Conservation (phyloP, 257 asterid genomes). For the Agastache rugosa region DNA sequence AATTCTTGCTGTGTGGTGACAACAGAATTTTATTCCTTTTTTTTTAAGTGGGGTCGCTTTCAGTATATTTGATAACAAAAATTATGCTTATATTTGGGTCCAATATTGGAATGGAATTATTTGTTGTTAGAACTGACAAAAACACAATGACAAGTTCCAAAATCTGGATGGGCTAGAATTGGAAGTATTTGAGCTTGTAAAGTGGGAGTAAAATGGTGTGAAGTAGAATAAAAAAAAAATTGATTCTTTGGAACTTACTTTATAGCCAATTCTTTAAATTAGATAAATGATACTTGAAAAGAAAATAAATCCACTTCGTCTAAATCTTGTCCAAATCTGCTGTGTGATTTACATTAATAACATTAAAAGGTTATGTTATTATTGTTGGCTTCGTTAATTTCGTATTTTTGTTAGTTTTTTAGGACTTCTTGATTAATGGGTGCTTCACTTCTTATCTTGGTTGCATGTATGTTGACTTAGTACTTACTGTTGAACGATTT, state of each 20-base stretch:
- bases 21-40: conserved; percentile 31
- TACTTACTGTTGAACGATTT: conserved; percentile 30
- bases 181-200: conserved; percentile 46
- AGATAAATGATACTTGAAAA: conserved; percentile 29
- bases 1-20: conserved; percentile 35
- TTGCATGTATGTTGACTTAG: conserved; percentile 27
- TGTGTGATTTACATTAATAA: neutral
- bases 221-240: conserved; percentile 8
- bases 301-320: neutral
- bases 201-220: conserved; percentile 26
- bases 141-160: conserved; percentile 38
- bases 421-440: neutral
- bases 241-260: neutral
- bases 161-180: conserved; percentile 45
- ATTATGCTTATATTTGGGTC: conserved; percentile 36
- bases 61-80: conserved; percentile 34
- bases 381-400: neutral
- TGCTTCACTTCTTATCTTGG: conserved; percentile 15
- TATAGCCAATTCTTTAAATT: conserved; percentile 9
- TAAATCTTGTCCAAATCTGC: neutral
- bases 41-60: conserved; percentile 55
- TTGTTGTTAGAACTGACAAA: conserved; percentile 42
- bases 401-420: conserved; percentile 5
- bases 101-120: conserved; percentile 34
- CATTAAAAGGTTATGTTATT: neutral